Evolutionary conservation across 768 basidiomycete genomes (phyloP).

Genomic region (Leccinum arenicola): DNA sequence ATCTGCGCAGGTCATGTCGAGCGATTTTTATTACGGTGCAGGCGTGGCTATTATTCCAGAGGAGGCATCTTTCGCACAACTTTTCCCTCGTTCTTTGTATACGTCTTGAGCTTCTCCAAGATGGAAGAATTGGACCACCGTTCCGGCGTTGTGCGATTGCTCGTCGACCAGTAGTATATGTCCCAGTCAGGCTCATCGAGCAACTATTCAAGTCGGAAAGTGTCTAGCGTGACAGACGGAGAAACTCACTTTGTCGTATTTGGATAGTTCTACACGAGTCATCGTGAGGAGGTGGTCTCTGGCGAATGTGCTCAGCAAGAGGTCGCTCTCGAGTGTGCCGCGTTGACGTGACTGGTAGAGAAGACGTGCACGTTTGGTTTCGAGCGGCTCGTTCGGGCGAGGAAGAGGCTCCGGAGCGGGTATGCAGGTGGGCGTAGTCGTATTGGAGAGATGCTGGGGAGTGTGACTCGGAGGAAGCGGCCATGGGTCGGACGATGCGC

Average conservation of each 20-base stretch:
- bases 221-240: background rate
- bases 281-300: constrained; percentile 68
- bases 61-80: constrained; percentile 93
- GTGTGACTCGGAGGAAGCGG: constrained; percentile 60
- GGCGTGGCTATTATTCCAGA: constrained; percentile 28
- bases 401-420: constrained; percentile 62
- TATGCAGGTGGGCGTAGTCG: constrained; percentile 47
- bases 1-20: background rate
- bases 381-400: constrained; percentile 64
- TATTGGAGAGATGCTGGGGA: constrained; percentile 66
- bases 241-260: constrained; percentile 85
- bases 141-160: constrained; percentile 70
- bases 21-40: background rate
- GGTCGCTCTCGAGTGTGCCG: constrained; percentile 91
- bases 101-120: constrained; percentile 69
- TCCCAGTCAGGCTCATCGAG: constrained; percentile 96
- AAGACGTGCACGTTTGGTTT: constrained; percentile 76
- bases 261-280: constrained; percentile 66
- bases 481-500: constrained; percentile 59
- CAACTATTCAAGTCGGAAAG: constrained; percentile 47
- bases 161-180: constrained; percentile 96
- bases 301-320: constrained; percentile 92
- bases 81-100: constrained; percentile 90
- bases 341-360: constrained; percentile 94
- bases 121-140: constrained; percentile 66